Conservation (phyloP, 495 filamentous ascomycete genomes). For the Pseudevernia furfuracea region DNA sequence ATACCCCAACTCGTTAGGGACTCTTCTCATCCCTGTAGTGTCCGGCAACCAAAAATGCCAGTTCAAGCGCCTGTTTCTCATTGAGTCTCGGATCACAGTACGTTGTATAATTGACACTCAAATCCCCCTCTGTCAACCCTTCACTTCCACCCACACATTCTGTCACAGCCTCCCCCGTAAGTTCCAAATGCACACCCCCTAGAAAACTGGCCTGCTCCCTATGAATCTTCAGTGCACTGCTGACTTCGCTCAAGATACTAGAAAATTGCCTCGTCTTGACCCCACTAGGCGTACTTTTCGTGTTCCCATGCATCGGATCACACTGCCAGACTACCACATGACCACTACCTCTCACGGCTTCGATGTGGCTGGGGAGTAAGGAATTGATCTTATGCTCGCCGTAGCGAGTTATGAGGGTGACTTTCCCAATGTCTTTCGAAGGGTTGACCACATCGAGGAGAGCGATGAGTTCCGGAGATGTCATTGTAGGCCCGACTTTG, state of each 20-base stretch:
- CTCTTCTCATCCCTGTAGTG: constrained; percentile 51
- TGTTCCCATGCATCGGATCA: constrained; percentile 93
- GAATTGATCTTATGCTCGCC: constrained; percentile 63
- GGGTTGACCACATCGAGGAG: constrained; percentile 85
- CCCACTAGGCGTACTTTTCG: constrained; percentile 50
- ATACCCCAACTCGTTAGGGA: background rate
- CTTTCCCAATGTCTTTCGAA: constrained; percentile 69
- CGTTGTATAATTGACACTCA: constrained; percentile 80
- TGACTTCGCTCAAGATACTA: constrained; percentile 77
- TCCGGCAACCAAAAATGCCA: constrained; percentile 88
- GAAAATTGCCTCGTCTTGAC: constrained; percentile 87
- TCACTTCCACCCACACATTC: constrained; percentile 92
- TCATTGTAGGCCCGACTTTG: constrained; percentile 86
- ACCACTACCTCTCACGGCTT: constrained; percentile 60
- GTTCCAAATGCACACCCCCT: constrained; percentile 88
- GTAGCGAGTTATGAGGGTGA: constrained; percentile 94
- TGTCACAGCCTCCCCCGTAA: constrained; percentile 93
- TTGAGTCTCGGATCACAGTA: constrained; percentile 95
- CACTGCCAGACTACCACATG: constrained; percentile 92
- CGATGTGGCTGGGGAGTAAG: constrained; percentile 74
- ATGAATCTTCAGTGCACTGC: constrained; percentile 73
- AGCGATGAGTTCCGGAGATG: constrained; percentile 58
- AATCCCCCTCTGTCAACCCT: constrained; percentile 76
- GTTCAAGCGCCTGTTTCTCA: constrained; percentile 92
- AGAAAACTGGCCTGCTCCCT: constrained; percentile 72